Percentiles rank a stretch among this genome's conserved stretches.
Conservation (phyloP, 2,329 filamentous ascomycete species). For the Aspergillus terreus region DNA sequence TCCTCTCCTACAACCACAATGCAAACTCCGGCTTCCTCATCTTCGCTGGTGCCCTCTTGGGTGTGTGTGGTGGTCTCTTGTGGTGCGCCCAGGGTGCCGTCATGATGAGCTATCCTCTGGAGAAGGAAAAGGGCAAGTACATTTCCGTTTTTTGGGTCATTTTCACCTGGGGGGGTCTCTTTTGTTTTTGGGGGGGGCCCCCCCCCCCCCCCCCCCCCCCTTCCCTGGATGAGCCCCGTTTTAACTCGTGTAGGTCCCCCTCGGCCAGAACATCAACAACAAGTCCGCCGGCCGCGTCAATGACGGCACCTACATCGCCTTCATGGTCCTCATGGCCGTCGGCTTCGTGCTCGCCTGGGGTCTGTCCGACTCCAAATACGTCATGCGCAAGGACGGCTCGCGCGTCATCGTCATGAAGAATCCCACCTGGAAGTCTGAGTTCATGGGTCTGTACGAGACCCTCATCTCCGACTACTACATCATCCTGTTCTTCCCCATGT, state of each 20-base stretch:
- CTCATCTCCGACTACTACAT: slow-evolving; percentile 69
- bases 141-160: slow-evolving; percentile 94
- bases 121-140: slow-evolving; percentile 78
- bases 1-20: slow-evolving; percentile 51
- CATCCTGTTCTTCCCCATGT: slow-evolving; percentile 74
- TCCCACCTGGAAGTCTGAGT: slow-evolving; percentile 77
- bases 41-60: slow-evolving; percentile 48
- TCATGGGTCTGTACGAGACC: slow-evolving; percentile 71
- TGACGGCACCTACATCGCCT: slow-evolving; percentile 83
- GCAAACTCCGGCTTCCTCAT: slow-evolving; percentile 47
- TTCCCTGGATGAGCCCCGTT: too few relatives aligned
- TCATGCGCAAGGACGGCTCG: slow-evolving; percentile 73
- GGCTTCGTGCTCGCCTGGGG: slow-evolving; percentile 67
- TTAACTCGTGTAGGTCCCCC: slow-evolving; percentile 32
- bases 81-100: slow-evolving; percentile 52
- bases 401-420: slow-evolving; percentile 86
- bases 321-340: slow-evolving; percentile 75
- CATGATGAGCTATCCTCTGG: slow-evolving; percentile 77
- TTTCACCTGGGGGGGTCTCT: slow-evolving; percentile 85
- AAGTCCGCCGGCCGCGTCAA: slow-evolving; percentile 36
- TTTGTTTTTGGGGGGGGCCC: too few relatives aligned
- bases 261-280: slow-evolving; percentile 45
- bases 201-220: too few relatives aligned
- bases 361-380: slow-evolving; percentile 66
- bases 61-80: slow-evolving; percentile 47